phyloP scores from a whole-genome alignment of 1,284 basidiomycete genomes.

The Cystobasidium pallidum region DNA sequence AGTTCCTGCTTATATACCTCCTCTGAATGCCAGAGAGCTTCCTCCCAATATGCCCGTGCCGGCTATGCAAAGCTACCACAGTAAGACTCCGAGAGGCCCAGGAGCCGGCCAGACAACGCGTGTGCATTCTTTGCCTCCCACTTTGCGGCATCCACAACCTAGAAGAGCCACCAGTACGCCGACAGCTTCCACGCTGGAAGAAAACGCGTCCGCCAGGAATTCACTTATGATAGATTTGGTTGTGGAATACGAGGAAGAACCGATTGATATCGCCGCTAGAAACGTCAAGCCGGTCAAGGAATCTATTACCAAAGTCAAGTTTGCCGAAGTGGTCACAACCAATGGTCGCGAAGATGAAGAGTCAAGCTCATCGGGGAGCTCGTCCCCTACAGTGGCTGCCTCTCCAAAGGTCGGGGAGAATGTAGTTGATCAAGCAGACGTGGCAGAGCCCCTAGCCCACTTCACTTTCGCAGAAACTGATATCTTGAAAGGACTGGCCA shows the following conservation, averaged over 20 bases:
- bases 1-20: slow-evolving; percentile 3
- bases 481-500: slow-evolving; percentile 8
- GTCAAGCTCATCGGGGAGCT: not conserved
- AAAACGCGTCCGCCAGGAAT: not conserved
- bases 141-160: slow-evolving; percentile 9
- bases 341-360: not conserved
- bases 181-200: slow-evolving; percentile 3
- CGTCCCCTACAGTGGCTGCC: not conserved
- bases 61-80: not conserved
- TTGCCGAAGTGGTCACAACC: not conserved
- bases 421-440: not conserved
- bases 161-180: not conserved
- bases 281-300: slow-evolving; percentile 2
- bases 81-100: not conserved
- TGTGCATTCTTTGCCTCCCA: not conserved
- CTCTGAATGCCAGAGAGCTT: not conserved
- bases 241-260: slow-evolving; percentile 19
- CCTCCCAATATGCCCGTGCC: slow-evolving; percentile 10
- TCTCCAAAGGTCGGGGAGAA: not conserved
- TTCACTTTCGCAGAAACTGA: slow-evolving; percentile 13
- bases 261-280: slow-evolving; percentile 26
- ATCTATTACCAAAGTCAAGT: slow-evolving; percentile 12
- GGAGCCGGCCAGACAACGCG: not conserved
- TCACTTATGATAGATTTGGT: not conserved
- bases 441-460: not conserved